Conservation (phyloP, 768 basidiomycete genomes). For the Fomitopsis pulvina region DNA sequence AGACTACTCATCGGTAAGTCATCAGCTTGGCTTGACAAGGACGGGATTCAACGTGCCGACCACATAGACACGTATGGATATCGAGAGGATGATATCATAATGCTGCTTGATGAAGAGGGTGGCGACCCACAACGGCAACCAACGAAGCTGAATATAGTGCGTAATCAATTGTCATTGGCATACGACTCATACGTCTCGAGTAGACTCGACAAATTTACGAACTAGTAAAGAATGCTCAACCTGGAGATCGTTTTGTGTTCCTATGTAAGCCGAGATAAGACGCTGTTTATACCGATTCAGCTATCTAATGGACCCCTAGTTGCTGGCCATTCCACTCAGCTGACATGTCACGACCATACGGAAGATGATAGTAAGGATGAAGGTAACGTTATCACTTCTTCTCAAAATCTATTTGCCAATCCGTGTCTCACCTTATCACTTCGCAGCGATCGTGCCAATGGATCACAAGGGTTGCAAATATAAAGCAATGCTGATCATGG, state of each 20-base stretch:
- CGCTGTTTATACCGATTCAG: not conserved
- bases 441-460: slow-evolving; percentile 1
- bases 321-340: slow-evolving; percentile 5
- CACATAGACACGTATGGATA: slow-evolving; percentile 12
- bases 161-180: not conserved
- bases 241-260: slow-evolving; percentile 13
- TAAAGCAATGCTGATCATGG: slow-evolving; percentile 3
- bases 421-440: not conserved
- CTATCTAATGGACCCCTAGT: slow-evolving; percentile 8
- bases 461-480: not conserved
- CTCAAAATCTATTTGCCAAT: too few species aligned
- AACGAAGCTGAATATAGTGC: not conserved
- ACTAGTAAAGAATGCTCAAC: slow-evolving; percentile 7
- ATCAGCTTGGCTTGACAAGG: not conserved
- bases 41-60: not conserved
- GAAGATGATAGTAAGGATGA: slow-evolving; percentile 7
- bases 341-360: not conserved
- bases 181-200: not conserved
- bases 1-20: slow-evolving; percentile 6
- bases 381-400: not conserved
- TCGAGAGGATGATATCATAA: slow-evolving; percentile 4
- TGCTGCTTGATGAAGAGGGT: slow-evolving; percentile 9
- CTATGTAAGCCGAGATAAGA: slow-evolving; percentile 8
- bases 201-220: slow-evolving; percentile 9
- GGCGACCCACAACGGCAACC: not conserved